Evolutionary conservation across 2,329 filamentous ascomycete species (phyloP).

Genomic region (Pestalotiopsis fici): DNA sequence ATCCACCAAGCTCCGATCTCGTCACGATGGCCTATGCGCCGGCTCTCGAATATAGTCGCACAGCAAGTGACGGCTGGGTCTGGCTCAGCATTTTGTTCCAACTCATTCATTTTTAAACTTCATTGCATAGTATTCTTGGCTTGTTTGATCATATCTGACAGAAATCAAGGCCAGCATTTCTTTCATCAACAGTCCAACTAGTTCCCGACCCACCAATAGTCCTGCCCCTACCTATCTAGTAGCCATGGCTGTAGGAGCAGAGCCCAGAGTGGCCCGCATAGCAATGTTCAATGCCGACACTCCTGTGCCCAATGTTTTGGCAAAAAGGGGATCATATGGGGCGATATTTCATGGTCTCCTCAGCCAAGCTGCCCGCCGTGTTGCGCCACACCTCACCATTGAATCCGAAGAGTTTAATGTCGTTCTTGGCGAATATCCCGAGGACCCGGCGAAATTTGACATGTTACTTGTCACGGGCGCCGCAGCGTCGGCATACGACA

Average conservation of each 20-base stretch:
- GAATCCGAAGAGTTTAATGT: constrained; percentile 35
- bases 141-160: neutral
- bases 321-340: neutral
- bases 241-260: neutral
- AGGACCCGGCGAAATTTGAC: constrained; percentile 23
- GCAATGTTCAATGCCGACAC: constrained; percentile 1
- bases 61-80: neutral
- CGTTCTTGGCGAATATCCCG: constrained; percentile 30
- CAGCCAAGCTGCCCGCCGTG: neutral
- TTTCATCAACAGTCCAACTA: neutral
- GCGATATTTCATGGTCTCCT: neutral
- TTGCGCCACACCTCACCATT: constrained; percentile 10
- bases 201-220: neutral
- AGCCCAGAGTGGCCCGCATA: neutral
- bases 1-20: neutral
- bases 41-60: neutral
- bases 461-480: constrained; percentile 36
- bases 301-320: neutral
- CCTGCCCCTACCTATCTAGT: neutral
- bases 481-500: constrained; percentile 16
- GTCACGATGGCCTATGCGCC: neutral
- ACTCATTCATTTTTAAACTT: neutral
- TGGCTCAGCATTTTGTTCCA: neutral
- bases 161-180: neutral
- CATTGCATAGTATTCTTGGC: neutral